Percentiles rank a stretch among this genome's conserved stretches.
These are phyloP conservation scores for Tagetes patula DNA, from an alignment of 129 eudicot species.

Conservation along the genomic window DNA sequence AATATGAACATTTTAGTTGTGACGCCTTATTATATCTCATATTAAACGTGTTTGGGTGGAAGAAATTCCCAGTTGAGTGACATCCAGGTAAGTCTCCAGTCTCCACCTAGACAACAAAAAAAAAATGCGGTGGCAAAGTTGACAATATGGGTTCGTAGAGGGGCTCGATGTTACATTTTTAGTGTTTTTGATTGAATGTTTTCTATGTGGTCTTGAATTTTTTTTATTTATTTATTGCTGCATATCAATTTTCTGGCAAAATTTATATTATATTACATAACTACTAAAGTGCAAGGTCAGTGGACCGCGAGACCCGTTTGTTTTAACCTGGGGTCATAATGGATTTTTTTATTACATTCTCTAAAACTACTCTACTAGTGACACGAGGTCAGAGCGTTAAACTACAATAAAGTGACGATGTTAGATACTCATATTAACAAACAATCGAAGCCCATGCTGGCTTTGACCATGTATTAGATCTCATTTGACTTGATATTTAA, in stretches of 20 bases:
- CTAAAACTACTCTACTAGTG: neutral
- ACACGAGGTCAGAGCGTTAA: neutral
- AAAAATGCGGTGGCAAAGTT: too few relatives aligned
- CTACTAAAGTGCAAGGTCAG: neutral
- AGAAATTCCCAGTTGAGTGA: neutral
- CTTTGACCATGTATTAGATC: constrained; percentile 22
- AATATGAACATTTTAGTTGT: neutral
- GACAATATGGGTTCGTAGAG: neutral
- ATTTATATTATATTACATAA: neutral
- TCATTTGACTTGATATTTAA: constrained; percentile 9
- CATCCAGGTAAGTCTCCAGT: neutral
- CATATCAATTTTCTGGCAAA: neutral
- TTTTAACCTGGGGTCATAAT: neutral
- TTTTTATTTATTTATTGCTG: neutral
- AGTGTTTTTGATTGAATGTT: constrained; percentile 14
- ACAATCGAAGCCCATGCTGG: neutral
- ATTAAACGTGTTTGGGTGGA: neutral
- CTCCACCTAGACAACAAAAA: too few relatives aligned
- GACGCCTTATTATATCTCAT: neutral
- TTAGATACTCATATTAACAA: neutral
- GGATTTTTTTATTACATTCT: neutral
- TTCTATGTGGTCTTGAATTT: neutral
- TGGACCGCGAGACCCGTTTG: neutral
- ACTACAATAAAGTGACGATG: constrained; percentile 26
- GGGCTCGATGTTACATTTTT: neutral